Percentiles rank a stretch among this genome's conserved stretches.
These are phyloP conservation scores for Cytospora mali DNA, from an alignment of 2,329 filamentous ascomycete species.

Conservation along the genomic window DNA sequence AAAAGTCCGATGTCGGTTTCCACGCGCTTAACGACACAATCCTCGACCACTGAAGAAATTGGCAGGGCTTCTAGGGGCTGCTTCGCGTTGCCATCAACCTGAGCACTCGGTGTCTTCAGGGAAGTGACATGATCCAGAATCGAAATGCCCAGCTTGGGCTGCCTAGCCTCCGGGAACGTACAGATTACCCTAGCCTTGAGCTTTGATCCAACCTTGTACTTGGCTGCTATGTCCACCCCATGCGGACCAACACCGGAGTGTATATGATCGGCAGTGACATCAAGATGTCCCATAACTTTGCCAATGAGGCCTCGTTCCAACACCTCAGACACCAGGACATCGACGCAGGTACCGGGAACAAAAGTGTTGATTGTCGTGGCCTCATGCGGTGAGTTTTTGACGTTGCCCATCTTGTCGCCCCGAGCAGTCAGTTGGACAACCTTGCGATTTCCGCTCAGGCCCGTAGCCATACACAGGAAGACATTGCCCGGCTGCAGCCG, in stretches of 20 bases:
- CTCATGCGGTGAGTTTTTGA: constrained; percentile 66
- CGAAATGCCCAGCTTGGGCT: constrained; percentile 85
- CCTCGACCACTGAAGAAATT: constrained; percentile 74
- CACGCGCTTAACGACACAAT: constrained; percentile 78
- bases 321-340: constrained; percentile 79
- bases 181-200: constrained; percentile 85
- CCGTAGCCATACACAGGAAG: constrained; percentile 78
- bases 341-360: constrained; percentile 87
- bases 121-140: constrained; percentile 80
- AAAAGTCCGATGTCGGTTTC: constrained; percentile 82
- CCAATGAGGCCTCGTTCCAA: constrained; percentile 76
- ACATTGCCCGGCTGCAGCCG: constrained; percentile 81
- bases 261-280: constrained; percentile 86
- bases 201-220: constrained; percentile 82
- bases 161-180: constrained; percentile 78
- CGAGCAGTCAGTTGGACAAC: constrained; percentile 84
- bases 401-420: constrained; percentile 67
- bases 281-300: constrained; percentile 88
- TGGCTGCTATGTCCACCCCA: constrained; percentile 70
- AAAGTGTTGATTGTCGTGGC: constrained; percentile 89
- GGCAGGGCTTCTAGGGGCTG: constrained; percentile 63
- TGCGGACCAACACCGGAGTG: constrained; percentile 79
- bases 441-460: constrained; percentile 75
- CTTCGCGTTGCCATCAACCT: constrained; percentile 45
- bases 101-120: constrained; percentile 52